Percentiles rank a stretch among this genome's conserved stretches.
Evolutionary conservation across 2,329 filamentous ascomycete genomes (phyloP).

Genomic region (Colletotrichum sp.): DNA sequence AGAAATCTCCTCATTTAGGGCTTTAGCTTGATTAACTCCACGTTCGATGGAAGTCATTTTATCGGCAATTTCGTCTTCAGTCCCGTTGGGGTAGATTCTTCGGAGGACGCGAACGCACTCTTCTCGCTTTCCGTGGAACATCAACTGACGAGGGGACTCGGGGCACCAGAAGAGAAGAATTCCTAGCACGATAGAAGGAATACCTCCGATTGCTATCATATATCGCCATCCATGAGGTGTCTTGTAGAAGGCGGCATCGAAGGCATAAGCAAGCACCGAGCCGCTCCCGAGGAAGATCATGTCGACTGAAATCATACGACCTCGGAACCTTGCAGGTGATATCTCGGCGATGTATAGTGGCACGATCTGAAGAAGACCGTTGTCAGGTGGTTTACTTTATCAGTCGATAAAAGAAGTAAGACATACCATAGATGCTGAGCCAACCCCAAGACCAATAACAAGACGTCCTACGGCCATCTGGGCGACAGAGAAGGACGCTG

Average conservation of each 20-base stretch:
- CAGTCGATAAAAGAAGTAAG: background rate
- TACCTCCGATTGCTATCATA: slow-evolving; percentile 3
- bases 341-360: slow-evolving; percentile 29
- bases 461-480: slow-evolving; percentile 26
- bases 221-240: slow-evolving; percentile 30
- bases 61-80: slow-evolving; percentile 30
- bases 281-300: slow-evolving; percentile 26
- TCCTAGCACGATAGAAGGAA: slow-evolving; percentile 24
- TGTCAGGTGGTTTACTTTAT: too few relatives aligned
- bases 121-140: slow-evolving; percentile 33
- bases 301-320: slow-evolving; percentile 28
- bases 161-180: slow-evolving; percentile 17
- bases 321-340: slow-evolving; percentile 25
- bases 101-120: slow-evolving; percentile 25
- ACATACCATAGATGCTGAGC: slow-evolving; percentile 44
- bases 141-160: slow-evolving; percentile 22
- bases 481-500: slow-evolving; percentile 19
- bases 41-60: slow-evolving; percentile 22
- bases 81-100: background rate
- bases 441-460: slow-evolving; percentile 42
- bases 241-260: slow-evolving; percentile 36
- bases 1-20: background rate
- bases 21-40: background rate
- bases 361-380: background rate
- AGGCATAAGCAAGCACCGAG: slow-evolving; percentile 24